These are phyloP conservation scores for Rhexocercosporidium sp. DNA, from an alignment of 2,329 filamentous ascomycete genomes.

Conservation along the genomic window DNA sequence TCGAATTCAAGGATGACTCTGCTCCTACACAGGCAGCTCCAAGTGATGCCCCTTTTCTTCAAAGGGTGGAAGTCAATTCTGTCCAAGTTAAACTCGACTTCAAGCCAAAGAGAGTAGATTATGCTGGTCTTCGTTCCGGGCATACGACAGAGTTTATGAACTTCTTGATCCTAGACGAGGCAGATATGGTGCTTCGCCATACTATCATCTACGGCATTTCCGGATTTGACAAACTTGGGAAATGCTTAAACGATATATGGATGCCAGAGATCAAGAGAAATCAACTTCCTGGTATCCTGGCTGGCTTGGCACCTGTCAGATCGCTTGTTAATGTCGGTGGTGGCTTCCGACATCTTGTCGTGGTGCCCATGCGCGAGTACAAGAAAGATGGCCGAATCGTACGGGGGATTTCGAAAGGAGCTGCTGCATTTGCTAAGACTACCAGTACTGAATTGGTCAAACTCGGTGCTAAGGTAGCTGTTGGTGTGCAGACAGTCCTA, in stretches of 20 bases:
- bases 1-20: constrained; percentile 90
- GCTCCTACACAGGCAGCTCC: constrained; percentile 59
- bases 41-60: constrained; percentile 82
- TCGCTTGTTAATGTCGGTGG: constrained; percentile 90
- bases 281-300: constrained; percentile 86
- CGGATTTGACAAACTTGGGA: constrained; percentile 88
- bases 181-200: constrained; percentile 84
- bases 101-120: constrained; percentile 98
- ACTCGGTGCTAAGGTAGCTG: constrained; percentile 89
- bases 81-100: constrained; percentile 90
- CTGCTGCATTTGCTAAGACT: constrained; percentile 86
- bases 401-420: constrained; percentile 89
- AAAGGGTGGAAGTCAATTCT: constrained; percentile 84
- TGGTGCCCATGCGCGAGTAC: constrained; percentile 91
- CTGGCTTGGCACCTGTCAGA: constrained; percentile 87
- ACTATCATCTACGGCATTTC: constrained; percentile 91
- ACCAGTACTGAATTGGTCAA: constrained; percentile 95
- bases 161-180: constrained; percentile 88
- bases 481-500: constrained; percentile 92
- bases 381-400: constrained; percentile 91
- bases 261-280: constrained; percentile 89
- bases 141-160: constrained; percentile 99
- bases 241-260: constrained; percentile 95
- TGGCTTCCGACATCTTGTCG: constrained; percentile 83
- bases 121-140: constrained; percentile 87